Evolutionary conservation across 768 basidiomycete species (phyloP).

Genomic region (Tephrocybe sp.): DNA sequence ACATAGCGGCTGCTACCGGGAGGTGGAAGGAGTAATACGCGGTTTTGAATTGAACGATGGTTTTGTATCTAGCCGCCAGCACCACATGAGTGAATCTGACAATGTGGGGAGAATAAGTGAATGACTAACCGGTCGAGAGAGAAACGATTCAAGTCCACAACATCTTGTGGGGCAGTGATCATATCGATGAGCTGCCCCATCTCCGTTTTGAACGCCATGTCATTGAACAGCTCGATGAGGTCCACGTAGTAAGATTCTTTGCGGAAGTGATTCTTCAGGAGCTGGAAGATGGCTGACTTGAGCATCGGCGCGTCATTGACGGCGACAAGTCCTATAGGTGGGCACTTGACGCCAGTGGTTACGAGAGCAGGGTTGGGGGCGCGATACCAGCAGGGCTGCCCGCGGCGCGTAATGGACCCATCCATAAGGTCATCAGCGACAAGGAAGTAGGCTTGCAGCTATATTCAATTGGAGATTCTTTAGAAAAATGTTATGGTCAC

Average conservation of each 20-base stretch:
- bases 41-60: conserved; percentile 96
- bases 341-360: conserved; percentile 16
- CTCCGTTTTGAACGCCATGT: conserved; percentile 88
- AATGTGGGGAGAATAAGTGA: not conserved
- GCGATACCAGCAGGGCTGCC: conserved; percentile 94
- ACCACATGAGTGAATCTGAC: not conserved
- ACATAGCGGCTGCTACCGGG: conserved; percentile 92
- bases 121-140: conserved; percentile 72
- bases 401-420: conserved; percentile 85
- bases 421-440: conserved; percentile 99
- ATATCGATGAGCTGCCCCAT: conserved; percentile 95
- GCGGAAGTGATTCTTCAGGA: conserved; percentile 87
- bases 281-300: conserved; percentile 87
- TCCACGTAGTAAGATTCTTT: conserved; percentile 79
- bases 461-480: conserved; percentile 3
- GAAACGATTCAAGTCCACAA: conserved; percentile 84
- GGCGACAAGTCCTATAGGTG: conserved; percentile 72
- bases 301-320: conserved; percentile 98
- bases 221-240: conserved; percentile 87
- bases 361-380: conserved; percentile 10
- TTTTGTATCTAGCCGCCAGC: conserved; percentile 59
- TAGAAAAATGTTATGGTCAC: not conserved
- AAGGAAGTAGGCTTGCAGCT: conserved; percentile 98
- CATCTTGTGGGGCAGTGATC: conserved; percentile 88
- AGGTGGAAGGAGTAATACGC: conserved; percentile 98